Evolutionary conservation across 352 stramenopile species (phyloP), one percentile per base, ranked within the genome.

Genomic region (Albugo laibachii): DNA sequence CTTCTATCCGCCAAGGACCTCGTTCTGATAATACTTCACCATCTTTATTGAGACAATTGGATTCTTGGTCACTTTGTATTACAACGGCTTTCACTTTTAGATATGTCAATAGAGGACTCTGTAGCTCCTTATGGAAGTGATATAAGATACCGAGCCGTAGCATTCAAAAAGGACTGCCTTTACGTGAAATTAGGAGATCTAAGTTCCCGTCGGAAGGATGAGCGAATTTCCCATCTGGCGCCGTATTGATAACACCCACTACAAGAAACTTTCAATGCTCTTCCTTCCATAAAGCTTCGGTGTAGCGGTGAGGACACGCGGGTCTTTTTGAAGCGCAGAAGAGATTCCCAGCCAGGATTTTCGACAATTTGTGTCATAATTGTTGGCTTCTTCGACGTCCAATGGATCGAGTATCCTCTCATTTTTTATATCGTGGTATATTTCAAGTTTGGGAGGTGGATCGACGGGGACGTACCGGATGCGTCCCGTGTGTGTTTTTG

Each of bases 151-250:
- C 59, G 13, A 87, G 61, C 41, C 81, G 63, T 0, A 66, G 35
- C n/a, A 58, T 67, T 56, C 80, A 53, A 45, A 19, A 35, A 12
- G 71, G 2, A 2, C 54, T 56, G n/a, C 73, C 73, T 46, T 72
- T 71, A 36, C 68, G 69, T 2, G 66, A 70, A 40, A 79, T 75
- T 56, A 85, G 79, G 19, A 87, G 16, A 45, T 87, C 75, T 57
- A 87, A 60, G 52, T 76, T 81, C n/a, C 71, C 75, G 53, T 84
- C 75, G 18, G 69, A 84, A 31, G 71, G 71, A 50, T 87, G 75
- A 21, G 69, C 66, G 42, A 77, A 87, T 58, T 80, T 72, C 19
- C 69, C 75, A 59, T 87, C 74, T 48, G 83, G 82, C 59, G 83
- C 83, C 42, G 84, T 69, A 47, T 87, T 84, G 8, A 71, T 83